Evolutionary conservation across 2,329 filamentous ascomycete genomes (phyloP), one percentile per base, ranked within the genome.

Genomic region (Fusarium sterilihyphosum): DNA sequence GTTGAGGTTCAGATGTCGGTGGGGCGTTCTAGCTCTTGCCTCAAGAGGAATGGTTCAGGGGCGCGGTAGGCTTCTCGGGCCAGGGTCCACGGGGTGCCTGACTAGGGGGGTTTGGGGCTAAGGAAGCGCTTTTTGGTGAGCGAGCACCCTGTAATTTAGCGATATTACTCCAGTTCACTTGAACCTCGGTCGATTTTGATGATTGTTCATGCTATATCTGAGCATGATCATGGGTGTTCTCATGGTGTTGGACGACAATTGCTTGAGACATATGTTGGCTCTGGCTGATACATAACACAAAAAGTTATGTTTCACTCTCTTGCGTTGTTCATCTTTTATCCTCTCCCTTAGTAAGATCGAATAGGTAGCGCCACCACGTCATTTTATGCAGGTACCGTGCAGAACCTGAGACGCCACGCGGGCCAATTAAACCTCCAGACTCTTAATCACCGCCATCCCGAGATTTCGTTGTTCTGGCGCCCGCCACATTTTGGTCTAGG

Each of bases 401-500:
- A 73, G 67, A 75, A 78, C 65, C 75, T 82, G 81, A 83, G 81
- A 83, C 81, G 78, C 75, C 62, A 70, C 66, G 68, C 49, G 58
- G 70, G 73, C 81, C 81, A 82, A 82, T 81, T 80, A 74, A 74
- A 70, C 43, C 35, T 41, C 65, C 60, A 46, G 40, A 47, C 29
- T 62, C 40, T 35, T 41, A 52, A 59, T 54, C 61, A 60, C 52
- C 38, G 61, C 61, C 52, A 63, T 69, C 62, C 75, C 72, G 69
- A 69, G 65, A 68, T 62, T 52, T 68, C 62, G 58, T 52, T 67
- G 44, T 53, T 63, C 47, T 68, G 72, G 68, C 56, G 59, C 46
- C 70, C 61, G 73, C 75, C 77, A 77, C 77, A 38, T 60, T 46
- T 71, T 64, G 20, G 57, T 60, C 67, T 58, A 44, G 54, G 59